Conservation (phyloP, 768 basidiomycete genomes). For the Podaxis sp. region DNA sequence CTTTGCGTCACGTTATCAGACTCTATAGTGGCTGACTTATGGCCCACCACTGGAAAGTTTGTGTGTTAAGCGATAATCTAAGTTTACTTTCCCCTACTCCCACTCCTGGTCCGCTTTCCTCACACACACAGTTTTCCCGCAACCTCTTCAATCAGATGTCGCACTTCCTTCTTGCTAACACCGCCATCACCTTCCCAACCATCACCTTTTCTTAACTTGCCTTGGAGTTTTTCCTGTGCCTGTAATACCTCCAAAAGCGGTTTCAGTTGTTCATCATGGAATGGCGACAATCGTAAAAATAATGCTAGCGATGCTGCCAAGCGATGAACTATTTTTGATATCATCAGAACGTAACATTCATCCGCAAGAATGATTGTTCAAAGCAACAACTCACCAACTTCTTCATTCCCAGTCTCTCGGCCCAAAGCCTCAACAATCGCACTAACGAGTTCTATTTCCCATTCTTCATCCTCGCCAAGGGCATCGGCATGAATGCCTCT, state of each 20-base stretch:
- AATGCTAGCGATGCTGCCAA: slow-evolving; percentile 75
- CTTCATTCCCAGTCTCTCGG: slow-evolving; percentile 69
- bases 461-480: slow-evolving; percentile 58
- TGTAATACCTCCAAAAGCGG: slow-evolving; percentile 71
- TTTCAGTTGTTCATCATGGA: slow-evolving; percentile 46
- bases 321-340: slow-evolving; percentile 62
- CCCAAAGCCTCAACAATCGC: slow-evolving; percentile 79
- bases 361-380: neutral
- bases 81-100: neutral
- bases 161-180: slow-evolving; percentile 62
- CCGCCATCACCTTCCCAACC: slow-evolving; percentile 43
- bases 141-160: slow-evolving; percentile 63
- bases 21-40: neutral
- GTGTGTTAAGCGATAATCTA: neutral
- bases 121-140: slow-evolving; percentile 39
- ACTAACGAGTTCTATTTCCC: slow-evolving; percentile 81
- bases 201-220: slow-evolving; percentile 50
- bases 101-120: slow-evolving; percentile 4
- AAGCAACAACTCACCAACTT: slow-evolving; percentile 60
- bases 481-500: slow-evolving; percentile 26
- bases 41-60: neutral
- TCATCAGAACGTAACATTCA: neutral
- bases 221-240: slow-evolving; percentile 46
- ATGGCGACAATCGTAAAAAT: slow-evolving; percentile 71
- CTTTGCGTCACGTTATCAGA: slow-evolving; percentile 1